phyloP scores from a whole-genome alignment of 768 basidiomycete species.

The Termitomyces bulborhizus region DNA sequence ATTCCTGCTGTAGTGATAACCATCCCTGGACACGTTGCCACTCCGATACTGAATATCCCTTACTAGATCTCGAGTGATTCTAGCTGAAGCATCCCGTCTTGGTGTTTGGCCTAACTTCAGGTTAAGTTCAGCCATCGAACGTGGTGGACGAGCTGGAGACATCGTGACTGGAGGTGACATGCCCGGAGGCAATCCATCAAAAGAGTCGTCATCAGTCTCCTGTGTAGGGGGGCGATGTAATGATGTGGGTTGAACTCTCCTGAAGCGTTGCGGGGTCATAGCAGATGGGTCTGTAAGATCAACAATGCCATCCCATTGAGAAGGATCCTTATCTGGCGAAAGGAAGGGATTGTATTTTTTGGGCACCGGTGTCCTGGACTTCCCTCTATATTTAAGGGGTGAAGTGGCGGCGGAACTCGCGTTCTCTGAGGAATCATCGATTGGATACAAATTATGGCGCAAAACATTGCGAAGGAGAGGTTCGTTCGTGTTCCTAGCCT shows the following conservation, averaged over 20 bases:
- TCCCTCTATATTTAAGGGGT: conserved; percentile 44
- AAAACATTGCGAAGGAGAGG: conserved; percentile 45
- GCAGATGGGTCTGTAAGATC: conserved; percentile 57
- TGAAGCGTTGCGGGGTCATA: conserved; percentile 35
- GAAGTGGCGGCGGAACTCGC: conserved; percentile 30
- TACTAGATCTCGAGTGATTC: conserved; percentile 62
- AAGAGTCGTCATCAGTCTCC: conserved; percentile 43
- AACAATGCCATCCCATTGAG: conserved; percentile 68
- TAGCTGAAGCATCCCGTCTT: conserved; percentile 60
- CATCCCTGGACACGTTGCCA: conserved; percentile 21
- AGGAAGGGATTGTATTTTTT: conserved; percentile 59
- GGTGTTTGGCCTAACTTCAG: conserved; percentile 58
- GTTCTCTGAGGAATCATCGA: conserved; percentile 31
- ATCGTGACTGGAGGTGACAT: conserved; percentile 55
- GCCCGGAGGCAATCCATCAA: conserved; percentile 45
- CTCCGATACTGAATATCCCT: conserved; percentile 42
- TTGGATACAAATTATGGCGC: conserved; percentile 42
- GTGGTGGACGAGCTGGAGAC: conserved; percentile 48
- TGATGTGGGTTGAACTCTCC: conserved; percentile 7
- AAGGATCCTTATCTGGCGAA: conserved; percentile 39
- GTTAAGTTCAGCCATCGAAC: conserved; percentile 42
- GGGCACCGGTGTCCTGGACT: conserved; percentile 51
- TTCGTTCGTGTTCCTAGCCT: conserved; percentile 34
- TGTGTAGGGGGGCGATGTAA: conserved; percentile 13
- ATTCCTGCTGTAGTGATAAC: conserved; percentile 22